phyloP scores from a whole-genome alignment of 1,284 basidiomycete species.

The Meira miltonrushii region DNA sequence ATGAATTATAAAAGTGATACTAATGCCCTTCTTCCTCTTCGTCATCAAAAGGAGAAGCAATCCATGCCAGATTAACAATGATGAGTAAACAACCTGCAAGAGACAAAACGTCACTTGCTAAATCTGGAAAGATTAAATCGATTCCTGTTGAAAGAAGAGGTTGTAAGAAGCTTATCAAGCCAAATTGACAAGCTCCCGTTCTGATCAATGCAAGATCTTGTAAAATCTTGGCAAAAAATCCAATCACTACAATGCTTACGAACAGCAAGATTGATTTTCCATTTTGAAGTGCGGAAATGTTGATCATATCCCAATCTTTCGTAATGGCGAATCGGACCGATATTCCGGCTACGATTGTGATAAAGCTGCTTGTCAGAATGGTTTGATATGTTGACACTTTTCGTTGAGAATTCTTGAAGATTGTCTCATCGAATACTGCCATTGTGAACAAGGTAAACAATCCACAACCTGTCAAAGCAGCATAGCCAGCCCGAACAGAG shows the following conservation, averaged over 20 bases:
- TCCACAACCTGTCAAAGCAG: no score
- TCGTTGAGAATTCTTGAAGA: no score
- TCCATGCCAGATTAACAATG: neutral
- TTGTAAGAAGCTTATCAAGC: constrained; percentile 1
- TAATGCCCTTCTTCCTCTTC: neutral
- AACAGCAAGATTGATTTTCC: neutral
- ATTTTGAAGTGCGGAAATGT: neutral
- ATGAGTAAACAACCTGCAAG: neutral
- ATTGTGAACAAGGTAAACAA: neutral
- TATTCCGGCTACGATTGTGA: neutral
- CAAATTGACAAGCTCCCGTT: neutral
- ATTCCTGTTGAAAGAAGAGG: constrained; percentile 1
- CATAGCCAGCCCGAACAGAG: neutral
- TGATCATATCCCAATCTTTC: neutral
- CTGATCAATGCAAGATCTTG: neutral
- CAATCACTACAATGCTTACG: neutral
- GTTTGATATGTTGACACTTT: neutral
- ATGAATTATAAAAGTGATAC: neutral
- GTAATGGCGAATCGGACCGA: neutral
- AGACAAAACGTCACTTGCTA: neutral
- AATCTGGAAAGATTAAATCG: neutral
- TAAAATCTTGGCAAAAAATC: neutral
- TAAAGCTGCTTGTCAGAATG: neutral
- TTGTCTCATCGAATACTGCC: neutral
- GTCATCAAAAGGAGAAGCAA: neutral